Percentiles rank a stretch among this genome's conserved stretches.
Evolutionary conservation across 768 basidiomycete species (phyloP).

Genomic region (Udeniomyces megalosporus): DNA sequence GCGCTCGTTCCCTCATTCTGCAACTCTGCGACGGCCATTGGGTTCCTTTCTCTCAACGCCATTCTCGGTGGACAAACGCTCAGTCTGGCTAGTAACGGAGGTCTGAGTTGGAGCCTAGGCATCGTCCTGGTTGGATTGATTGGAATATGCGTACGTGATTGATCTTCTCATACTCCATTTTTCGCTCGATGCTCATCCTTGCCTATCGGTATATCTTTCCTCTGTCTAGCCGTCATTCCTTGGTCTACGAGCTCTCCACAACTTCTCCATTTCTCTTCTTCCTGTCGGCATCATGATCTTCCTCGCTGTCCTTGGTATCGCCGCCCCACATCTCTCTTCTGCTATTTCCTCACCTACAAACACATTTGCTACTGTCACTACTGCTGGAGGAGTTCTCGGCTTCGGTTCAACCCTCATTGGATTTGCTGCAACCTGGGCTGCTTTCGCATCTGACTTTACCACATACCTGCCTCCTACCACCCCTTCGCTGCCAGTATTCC

Average conservation of each 20-base stretch:
- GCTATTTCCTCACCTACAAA: neutral
- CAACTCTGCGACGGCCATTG: constrained; percentile 46
- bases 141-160: constrained; percentile 24
- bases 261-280: constrained; percentile 26
- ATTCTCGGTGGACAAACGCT: constrained; percentile 56
- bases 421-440: constrained; percentile 26
- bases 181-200: neutral
- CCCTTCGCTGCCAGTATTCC: constrained; percentile 21
- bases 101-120: constrained; percentile 48
- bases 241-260: constrained; percentile 26
- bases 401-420: constrained; percentile 28
- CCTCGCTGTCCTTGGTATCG: constrained; percentile 23
- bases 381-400: constrained; percentile 22
- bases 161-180: neutral
- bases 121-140: constrained; percentile 40
- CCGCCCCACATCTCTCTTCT: constrained; percentile 14
- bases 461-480: constrained; percentile 24
- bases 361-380: constrained; percentile 11
- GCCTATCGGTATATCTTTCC: neutral
- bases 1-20: constrained; percentile 31
- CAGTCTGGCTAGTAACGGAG: constrained; percentile 37
- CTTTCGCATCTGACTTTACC: constrained; percentile 27
- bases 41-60: constrained; percentile 49
- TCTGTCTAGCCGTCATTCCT: constrained; percentile 24
- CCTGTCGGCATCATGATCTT: constrained; percentile 26